Base-by-base conservation (phyloP, 495 filamentous ascomycete genomes). In the Lasiosphaeria ovina region DNA sequence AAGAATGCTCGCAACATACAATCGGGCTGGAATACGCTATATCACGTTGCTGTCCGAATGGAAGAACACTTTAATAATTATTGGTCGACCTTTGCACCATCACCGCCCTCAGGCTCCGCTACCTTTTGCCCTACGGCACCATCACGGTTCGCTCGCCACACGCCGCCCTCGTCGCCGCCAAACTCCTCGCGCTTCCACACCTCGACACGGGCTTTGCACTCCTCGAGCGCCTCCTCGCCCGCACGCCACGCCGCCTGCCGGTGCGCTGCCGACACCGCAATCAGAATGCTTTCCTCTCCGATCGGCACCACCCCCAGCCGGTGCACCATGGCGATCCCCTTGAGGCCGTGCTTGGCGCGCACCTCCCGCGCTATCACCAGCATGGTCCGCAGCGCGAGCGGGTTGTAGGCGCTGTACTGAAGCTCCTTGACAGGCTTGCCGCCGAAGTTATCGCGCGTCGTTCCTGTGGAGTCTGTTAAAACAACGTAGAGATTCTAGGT, bases 161-260 rank as follows among this genome's bases (percentile, higher is more conserved):
- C 85, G 50, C 90, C 91, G 47, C 90, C 91, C 60, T 84, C 87
- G 59, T 84, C 86, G 10, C 81, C 87, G 17, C 73, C 85, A 83
- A 98, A 98, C 68, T 90, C 88, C 80, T 98, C 94, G 69, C 83
- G 78, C 77, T 98, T 98, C 94, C 94, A 98, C 52, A 98, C 87
- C 82, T 98, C 94, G 45, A 89, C 89, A 60, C 80, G 82, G 66
- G 82, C 84, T 77, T 98, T 98, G 66, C 89, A 91, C 68, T 80
- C 76, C 81, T 98, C 93, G 64, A 98, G 76, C 44, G 91, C 87
- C 77, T 93, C 91, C 78, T 98, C 93, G 0, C 91, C 94, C 0
- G 86, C 95, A 64, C 77, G 76, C 93, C 93, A 98, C 42, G 90
- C 94, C 48, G 89, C 89, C 66, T 86, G 83, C n/a, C 94, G 82